phyloP scores from a whole-genome alignment of 202 grass and related monocot species.

The Cymbopogon flexuosus region DNA sequence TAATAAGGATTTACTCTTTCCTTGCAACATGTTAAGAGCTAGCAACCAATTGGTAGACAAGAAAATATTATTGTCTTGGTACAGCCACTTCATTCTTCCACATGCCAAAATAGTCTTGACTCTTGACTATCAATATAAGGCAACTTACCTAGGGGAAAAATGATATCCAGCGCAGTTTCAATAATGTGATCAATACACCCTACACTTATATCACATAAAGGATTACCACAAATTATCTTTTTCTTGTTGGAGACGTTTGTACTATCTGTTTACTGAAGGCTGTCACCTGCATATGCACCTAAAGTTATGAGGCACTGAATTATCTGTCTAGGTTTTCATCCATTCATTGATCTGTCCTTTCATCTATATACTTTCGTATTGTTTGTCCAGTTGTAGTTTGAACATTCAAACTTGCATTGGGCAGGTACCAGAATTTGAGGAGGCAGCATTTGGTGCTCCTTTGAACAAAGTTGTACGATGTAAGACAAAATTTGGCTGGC shows the following conservation, averaged over 20 bases:
- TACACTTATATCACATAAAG: neutral
- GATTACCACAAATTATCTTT: neutral
- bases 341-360: neutral
- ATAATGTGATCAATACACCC: neutral
- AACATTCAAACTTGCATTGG: conserved; percentile 30
- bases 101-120: neutral
- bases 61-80: neutral
- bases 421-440: conserved; percentile 95
- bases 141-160: neutral
- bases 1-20: neutral
- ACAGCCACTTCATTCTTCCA: neutral
- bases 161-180: neutral
- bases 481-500: conserved; percentile 98
- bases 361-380: neutral
- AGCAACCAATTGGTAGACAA: neutral
- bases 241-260: conserved; percentile 21
- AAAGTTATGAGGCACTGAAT: neutral
- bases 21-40: neutral
- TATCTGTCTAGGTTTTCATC: neutral
- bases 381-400: neutral
- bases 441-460: conserved; percentile 84
- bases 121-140: neutral
- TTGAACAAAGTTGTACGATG: conserved; percentile 89
- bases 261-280: neutral
- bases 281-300: neutral